Evolutionary conservation across 2,329 filamentous ascomycete genomes (phyloP), one percentile per base, ranked within the genome.

Genomic region (Colletotrichum liaoningense): DNA sequence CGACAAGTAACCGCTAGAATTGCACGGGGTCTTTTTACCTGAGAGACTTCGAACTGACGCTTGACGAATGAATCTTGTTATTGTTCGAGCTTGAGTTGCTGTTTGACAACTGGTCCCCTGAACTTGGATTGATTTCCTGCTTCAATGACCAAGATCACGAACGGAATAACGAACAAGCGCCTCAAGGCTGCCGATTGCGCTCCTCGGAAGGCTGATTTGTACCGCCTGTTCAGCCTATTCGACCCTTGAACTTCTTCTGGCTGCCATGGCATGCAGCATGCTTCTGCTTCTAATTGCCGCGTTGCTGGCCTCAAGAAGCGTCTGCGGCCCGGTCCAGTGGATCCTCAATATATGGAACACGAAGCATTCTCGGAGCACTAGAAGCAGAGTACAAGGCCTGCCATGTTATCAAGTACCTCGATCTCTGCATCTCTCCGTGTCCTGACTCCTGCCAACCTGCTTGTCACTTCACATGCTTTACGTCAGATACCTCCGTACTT

Each of bases 351-450:
- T 57, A 30, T 57, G 26, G 38, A 52, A 60, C 49, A 16, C 38
- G 66, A 55, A 62, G 46, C 42, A 63, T 55, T 4, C 4, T 35
- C 22, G 35, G 42, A 46, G 30, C 46, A 68, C 57, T n/a, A 69
- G 49, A 42, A 11, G 11, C 22, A 14, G 28, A 38, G 59, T 69
- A 63, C 59, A 49, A n/a, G 54, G 22, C 54, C 19, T 58, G 38
- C 28, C 33, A 52, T 56, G 55, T 59, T 70, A 66, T 70, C 67
- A 65, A 54, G 54, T 69, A 65, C 60, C 67, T 69, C 24, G 24
- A 24, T 35, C 46, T 63, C 11, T 56, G 12, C 26, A 26, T 24
- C 16, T 56, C 54, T 56, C 12, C 5, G 22, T 56, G 14, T 26
- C 24, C 16, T 35, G 33, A 35, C 33, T 11, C 33, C 33, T 35